Conservation (phyloP, 768 basidiomycete genomes). For the Trichaptum fuscoviolaceum region DNA sequence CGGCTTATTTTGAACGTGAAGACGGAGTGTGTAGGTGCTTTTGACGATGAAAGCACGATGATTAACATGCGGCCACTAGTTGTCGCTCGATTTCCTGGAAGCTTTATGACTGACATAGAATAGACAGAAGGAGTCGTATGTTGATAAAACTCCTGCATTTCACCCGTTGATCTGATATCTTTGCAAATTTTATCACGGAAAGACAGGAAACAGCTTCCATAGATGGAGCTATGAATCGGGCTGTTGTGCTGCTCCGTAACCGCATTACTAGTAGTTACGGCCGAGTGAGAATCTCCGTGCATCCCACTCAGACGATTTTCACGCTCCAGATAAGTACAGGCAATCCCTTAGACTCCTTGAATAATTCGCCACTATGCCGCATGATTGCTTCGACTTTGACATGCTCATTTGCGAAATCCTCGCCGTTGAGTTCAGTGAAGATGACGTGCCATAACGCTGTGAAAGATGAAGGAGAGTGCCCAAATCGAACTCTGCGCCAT, state of each 20-base stretch:
- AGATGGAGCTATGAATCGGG: not conserved
- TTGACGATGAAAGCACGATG: too few species aligned
- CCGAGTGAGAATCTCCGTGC: too few species aligned
- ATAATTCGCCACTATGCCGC: not conserved
- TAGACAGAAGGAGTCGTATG: too few species aligned
- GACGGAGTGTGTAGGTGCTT: too few species aligned
- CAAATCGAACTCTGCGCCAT: slow-evolving; percentile 21
- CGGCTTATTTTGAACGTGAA: too few species aligned
- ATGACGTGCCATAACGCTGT: slow-evolving; percentile 23
- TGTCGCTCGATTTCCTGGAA: too few species aligned
- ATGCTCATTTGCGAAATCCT: slow-evolving; percentile 15
- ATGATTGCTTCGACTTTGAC: slow-evolving; percentile 19
- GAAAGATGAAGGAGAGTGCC: slow-evolving; percentile 27
- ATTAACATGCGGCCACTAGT: too few species aligned
- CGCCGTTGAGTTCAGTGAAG: slow-evolving; percentile 19
- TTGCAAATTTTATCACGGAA: not conserved
- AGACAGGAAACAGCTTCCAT: not conserved
- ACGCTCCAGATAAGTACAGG: not conserved
- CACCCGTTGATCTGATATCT: not conserved
- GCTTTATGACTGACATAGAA: too few species aligned
- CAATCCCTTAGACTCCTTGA: not conserved
- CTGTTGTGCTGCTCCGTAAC: too few species aligned
- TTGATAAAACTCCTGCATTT: not conserved
- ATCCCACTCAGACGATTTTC: not conserved
- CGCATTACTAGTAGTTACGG: too few species aligned